Base-by-base conservation (phyloP, 441 rosid genomes). In the Erodium texanum region DNA sequence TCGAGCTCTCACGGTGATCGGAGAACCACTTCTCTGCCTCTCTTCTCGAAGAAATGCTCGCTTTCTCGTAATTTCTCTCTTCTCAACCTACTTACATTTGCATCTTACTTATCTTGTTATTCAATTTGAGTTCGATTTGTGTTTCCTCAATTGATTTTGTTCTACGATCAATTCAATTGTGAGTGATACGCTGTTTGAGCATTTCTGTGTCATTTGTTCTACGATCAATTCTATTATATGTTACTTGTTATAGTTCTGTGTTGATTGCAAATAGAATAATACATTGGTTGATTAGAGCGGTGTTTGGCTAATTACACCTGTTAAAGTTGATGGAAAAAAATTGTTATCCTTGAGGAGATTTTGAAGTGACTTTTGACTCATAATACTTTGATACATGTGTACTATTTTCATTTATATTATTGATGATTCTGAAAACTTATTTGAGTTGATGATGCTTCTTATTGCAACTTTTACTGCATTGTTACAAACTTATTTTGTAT, bases 1-100 rank as follows among this genome's bases (percentile, higher is more conserved):
- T 24, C 85, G 0, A 74, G 71, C 74, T 84, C 81, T 77, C 76
- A 63, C 70, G 90, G 83, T 41, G 77, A 82, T 81, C 84, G 82
- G 34, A 70, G 85, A 79, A 76, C 56, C 66, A 66, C 75, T 54
- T 66, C 70, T 59, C 73, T 80, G 19, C 74, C 92, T 3, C 70
- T 85, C 72, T 74, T 76, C 64, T 71, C 75, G 73, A 86, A 81
- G 81, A 86, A 82, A 65, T 68, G 76, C 29, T 73, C 81, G 14
- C 74, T 77, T 68, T 77, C 88, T 66, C 78, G 97, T 90, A 77
- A 24, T 58, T 50, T 70, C 75, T 78, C 67, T 69, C 27, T 64
- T 72, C 58, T 29, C 24, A 29, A 43, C 24, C 16, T 61, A 9
- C 8, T 19, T 16, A 10, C n/a, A 24, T 18, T 32, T 50, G 18